Conservation (phyloP, 495 filamentous ascomycete genomes). For the Annulohypoxylon nitens region DNA sequence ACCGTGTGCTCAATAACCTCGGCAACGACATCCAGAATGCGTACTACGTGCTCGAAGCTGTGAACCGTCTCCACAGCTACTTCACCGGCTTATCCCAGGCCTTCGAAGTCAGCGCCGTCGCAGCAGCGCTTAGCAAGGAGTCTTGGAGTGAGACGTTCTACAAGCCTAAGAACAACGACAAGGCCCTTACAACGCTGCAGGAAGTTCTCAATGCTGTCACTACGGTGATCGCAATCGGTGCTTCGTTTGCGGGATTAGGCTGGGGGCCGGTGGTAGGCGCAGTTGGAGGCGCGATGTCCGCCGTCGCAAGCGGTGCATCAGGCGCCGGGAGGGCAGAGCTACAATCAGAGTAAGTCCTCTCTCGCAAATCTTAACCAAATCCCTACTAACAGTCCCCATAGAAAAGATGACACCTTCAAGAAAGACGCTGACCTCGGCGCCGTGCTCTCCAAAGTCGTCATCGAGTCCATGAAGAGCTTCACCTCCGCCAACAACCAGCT, state of each 20-base stretch:
- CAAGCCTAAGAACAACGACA: constrained; percentile 25
- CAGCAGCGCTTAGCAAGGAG: constrained; percentile 17
- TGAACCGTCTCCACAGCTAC: constrained; percentile 21
- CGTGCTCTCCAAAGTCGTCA: constrained; percentile 13
- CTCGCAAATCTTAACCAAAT: neutral
- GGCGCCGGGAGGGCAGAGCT: constrained; percentile 26
- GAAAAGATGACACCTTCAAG: constrained; percentile 22
- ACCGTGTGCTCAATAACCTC: constrained; percentile 18
- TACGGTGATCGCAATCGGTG: constrained; percentile 19
- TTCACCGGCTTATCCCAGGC: constrained; percentile 13
- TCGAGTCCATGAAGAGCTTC: constrained; percentile 25
- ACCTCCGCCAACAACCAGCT: constrained; percentile 27
- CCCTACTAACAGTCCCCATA: neutral
- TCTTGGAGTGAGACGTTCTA: constrained; percentile 21
- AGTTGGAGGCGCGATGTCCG: constrained; percentile 13
- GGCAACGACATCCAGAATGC: constrained; percentile 18
- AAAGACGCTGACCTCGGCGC: constrained; percentile 24
- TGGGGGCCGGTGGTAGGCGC: constrained; percentile 11
- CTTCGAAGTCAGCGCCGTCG: constrained; percentile 26
- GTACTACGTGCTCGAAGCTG: constrained; percentile 11
- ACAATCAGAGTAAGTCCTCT: constrained; percentile 5
- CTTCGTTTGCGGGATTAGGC: constrained; percentile 18
- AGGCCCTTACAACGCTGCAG: constrained; percentile 25
- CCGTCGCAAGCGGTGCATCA: constrained; percentile 17
- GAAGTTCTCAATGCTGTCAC: constrained; percentile 21